Conservation (phyloP, 2,329 filamentous ascomycete species). For the Allantophomopsis cytisporea region DNA sequence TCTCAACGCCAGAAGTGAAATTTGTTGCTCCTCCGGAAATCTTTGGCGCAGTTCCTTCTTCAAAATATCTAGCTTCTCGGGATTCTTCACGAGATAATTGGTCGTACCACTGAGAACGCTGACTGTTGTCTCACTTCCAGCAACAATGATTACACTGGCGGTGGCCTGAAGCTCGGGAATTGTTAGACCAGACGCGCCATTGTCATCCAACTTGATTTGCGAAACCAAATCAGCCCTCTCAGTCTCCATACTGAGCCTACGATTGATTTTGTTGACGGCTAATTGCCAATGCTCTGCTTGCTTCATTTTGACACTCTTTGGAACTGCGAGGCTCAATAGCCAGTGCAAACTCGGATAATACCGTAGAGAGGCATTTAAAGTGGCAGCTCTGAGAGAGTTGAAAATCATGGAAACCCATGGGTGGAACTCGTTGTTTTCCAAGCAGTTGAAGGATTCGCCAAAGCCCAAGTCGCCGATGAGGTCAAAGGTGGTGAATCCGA, state of each 20-base stretch:
- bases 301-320: slow-evolving; percentile 2
- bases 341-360: slow-evolving; percentile 3
- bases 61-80: slow-evolving; percentile 20
- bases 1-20: neutral
- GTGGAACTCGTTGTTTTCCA: slow-evolving; percentile 14
- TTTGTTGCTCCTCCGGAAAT: slow-evolving; percentile 17
- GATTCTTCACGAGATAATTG: slow-evolving; percentile 25
- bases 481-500: slow-evolving; percentile 22
- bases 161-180: too few relatives aligned
- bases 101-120: slow-evolving; percentile 26
- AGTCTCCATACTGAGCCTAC: neutral
- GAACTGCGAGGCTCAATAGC: slow-evolving; percentile 1
- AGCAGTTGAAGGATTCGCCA: slow-evolving; percentile 17
- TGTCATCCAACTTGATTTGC: slow-evolving; percentile 1
- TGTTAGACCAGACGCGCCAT: too few relatives aligned
- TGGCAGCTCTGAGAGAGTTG: slow-evolving; percentile 3
- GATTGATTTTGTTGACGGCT: slow-evolving; percentile 2
- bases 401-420: slow-evolving; percentile 15
- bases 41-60: slow-evolving; percentile 23
- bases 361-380: neutral
- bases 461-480: slow-evolving; percentile 21
- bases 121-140: slow-evolving; percentile 36
- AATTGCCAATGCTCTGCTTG: slow-evolving; percentile 2
- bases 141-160: slow-evolving; percentile 20
- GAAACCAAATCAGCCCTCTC: slow-evolving; percentile 1